Percentiles rank a stretch among this genome's conserved stretches.
Conservation (phyloP, 768 basidiomycete species). For the Chalciporus pseudorubinellus region DNA sequence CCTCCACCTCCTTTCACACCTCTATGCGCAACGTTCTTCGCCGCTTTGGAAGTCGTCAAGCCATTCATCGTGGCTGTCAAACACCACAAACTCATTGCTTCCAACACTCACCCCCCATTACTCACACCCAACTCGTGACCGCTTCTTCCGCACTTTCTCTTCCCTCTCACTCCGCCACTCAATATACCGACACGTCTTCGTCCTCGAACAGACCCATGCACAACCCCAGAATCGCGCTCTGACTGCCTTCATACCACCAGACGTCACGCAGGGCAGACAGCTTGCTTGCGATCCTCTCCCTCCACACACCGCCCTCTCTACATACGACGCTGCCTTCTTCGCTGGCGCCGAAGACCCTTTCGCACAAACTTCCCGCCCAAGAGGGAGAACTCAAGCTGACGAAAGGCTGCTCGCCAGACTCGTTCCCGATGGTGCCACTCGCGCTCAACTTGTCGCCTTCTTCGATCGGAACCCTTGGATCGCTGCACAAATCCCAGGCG, state of each 20-base stretch:
- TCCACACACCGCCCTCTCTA: slow-evolving; percentile 54
- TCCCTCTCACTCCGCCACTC: slow-evolving; percentile 45
- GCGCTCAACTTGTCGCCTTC: slow-evolving; percentile 59
- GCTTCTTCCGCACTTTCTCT: slow-evolving; percentile 39
- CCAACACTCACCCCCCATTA: slow-evolving; percentile 34
- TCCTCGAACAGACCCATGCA: slow-evolving; percentile 61
- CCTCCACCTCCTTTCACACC: slow-evolving; percentile 80
- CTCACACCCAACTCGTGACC: slow-evolving; percentile 27
- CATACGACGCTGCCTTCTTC: slow-evolving; percentile 79
- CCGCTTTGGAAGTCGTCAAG: slow-evolving; percentile 79
- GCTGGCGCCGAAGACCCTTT: slow-evolving; percentile 54
- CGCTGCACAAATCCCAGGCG: slow-evolving; percentile 58
- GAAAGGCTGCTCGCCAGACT: slow-evolving; percentile 53
- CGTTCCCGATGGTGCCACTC: slow-evolving; percentile 55
- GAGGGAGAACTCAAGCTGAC: slow-evolving; percentile 36
- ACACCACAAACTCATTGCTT: slow-evolving; percentile 43
- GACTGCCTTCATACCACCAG: slow-evolving; percentile 68
- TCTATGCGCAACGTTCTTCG: slow-evolving; percentile 79
- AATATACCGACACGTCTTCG: slow-evolving; percentile 72
- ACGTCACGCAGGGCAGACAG: slow-evolving; percentile 49
- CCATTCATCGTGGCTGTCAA: slow-evolving; percentile 64
- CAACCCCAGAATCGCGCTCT: slow-evolving; percentile 41
- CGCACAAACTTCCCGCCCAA: slow-evolving; percentile 7
- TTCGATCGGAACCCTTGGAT: slow-evolving; percentile 57
- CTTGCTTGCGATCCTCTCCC: slow-evolving; percentile 88